Evolutionary conservation across 2,329 filamentous ascomycete genomes (phyloP), one percentile per base, ranked within the genome.

Genomic region (Fusarium abutilonis): DNA sequence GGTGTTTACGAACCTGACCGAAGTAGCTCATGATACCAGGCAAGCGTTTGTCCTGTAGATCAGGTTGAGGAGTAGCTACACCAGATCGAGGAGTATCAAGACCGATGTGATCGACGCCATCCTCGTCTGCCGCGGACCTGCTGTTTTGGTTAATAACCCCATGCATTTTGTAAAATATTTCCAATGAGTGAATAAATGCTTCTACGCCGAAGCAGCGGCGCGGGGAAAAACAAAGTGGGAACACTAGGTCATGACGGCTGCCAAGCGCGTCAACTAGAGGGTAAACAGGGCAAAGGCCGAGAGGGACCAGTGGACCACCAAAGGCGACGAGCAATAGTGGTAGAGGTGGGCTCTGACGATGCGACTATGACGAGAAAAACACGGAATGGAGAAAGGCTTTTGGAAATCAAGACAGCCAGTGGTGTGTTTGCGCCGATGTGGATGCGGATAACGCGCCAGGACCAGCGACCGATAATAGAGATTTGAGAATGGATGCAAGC

Each of bases 11-110:
- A 96, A 99, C 95, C 94, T 99, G 95, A 82, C 90, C 90, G 86
- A 98, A 97, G 84, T 95, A 97, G 83, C 90, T 96, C 85, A 95
- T 90, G 82, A 98, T 96, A 76, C 93, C 92, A 69, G 95, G 95
- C 75, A 96, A 84, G 79, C 95, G 90, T 81, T 97, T 97, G 82
- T 99, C 95, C 74, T 91, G 89, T 64, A 90, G 89, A 79, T 98
- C 94, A 68, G 95, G 95, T 73, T 93, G 91, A 69, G 95, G 95
- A 63, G 95, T 99, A 68, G 92, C 91, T 76, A 96, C 87, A 73
- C 93, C 93, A 70, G 93, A 96, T 73, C 93, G 90, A 71, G 93
- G 95, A 50, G 91, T 93, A 70, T 92, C 90, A 76, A 90, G 91
- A 74, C 92, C 91, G 75, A 92, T 89, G 70, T 92, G 88, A 76